Evolutionary conservation across 768 basidiomycete genomes (phyloP).

Genomic region (Amanita brunnescens): DNA sequence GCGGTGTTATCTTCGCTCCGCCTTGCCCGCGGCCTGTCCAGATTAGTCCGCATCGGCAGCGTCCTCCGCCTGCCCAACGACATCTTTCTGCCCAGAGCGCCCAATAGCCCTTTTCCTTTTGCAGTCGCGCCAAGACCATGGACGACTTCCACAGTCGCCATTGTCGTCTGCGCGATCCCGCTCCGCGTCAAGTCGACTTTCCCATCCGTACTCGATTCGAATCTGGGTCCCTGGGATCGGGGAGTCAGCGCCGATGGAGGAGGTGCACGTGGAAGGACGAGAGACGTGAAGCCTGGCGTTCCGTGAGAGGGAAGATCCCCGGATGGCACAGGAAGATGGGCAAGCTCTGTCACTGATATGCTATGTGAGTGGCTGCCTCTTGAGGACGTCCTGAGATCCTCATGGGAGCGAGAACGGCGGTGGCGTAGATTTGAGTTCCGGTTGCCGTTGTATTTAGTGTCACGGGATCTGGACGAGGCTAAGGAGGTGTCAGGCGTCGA

Average conservation of each 20-base stretch:
- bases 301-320: slow-evolving; percentile 41
- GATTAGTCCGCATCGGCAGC: slow-evolving; percentile 1
- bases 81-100: slow-evolving; percentile 8
- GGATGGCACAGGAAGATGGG: slow-evolving; percentile 13
- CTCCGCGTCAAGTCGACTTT: slow-evolving; percentile 65
- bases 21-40: slow-evolving; percentile 14
- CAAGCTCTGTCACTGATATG: slow-evolving; percentile 2
- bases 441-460: slow-evolving; percentile 2
- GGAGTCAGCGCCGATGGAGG: slow-evolving; percentile 19
- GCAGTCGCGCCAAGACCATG: slow-evolving; percentile 35
- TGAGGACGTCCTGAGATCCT: slow-evolving; percentile 12
- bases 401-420: slow-evolving; percentile 11
- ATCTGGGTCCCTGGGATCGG: not conserved
- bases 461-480: slow-evolving; percentile 8
- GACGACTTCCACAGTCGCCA: slow-evolving; percentile 81
- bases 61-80: slow-evolving; percentile 13
- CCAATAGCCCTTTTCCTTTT: slow-evolving; percentile 12
- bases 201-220: slow-evolving; percentile 28
- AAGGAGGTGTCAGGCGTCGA: not conserved
- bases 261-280: slow-evolving; percentile 45
- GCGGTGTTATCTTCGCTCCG: slow-evolving; percentile 1
- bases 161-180: slow-evolving; percentile 78
- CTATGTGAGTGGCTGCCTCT: not conserved
- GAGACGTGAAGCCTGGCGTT: slow-evolving; percentile 47
- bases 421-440: slow-evolving; percentile 1